Conservation (phyloP, 1,284 basidiomycete species). For the Xerocomus nothofagi region DNA sequence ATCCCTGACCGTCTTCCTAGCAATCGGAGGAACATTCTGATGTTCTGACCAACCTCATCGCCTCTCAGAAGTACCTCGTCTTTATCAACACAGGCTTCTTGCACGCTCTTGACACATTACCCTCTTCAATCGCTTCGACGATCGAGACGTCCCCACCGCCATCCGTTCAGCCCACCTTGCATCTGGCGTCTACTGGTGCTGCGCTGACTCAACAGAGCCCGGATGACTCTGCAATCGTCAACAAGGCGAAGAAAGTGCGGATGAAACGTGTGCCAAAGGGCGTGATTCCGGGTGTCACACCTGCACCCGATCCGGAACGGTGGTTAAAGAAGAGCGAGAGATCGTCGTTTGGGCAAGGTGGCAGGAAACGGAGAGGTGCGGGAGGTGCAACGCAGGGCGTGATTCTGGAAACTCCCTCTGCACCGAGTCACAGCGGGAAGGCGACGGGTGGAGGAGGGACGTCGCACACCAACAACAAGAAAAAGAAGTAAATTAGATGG, state of each 20-base stretch:
- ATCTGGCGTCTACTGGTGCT: conserved; percentile 32
- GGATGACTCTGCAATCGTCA: conserved; percentile 27
- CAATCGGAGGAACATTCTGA: conserved; percentile 85
- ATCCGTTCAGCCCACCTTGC: conserved; percentile 39
- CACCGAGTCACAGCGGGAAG: conserved; percentile 37
- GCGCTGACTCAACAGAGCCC: conserved; percentile 30
- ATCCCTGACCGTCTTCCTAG: conserved; percentile 39
- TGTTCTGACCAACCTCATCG: conserved; percentile 78
- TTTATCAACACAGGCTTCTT: conserved; percentile 75
- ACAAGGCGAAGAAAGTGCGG: conserved; percentile 52
- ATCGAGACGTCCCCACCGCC: conserved; percentile 65
- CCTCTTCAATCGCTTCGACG: conserved; percentile 47
- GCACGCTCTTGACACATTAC: conserved; percentile 58
- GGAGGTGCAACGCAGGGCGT: conserved; percentile 68
- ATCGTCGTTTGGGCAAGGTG: conserved; percentile 46
- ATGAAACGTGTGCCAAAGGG: conserved; percentile 68
- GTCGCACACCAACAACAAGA: conserved; percentile 46
- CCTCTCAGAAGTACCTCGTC: conserved; percentile 76
- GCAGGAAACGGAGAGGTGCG: conserved; percentile 49
- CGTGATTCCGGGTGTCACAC: conserved; percentile 72
- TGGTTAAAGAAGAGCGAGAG: conserved; percentile 83
- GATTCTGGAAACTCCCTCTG: conserved; percentile 35
- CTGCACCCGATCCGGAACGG: conserved; percentile 75
- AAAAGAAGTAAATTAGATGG: conserved; percentile 45
- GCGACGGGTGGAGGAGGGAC: conserved; percentile 36